Evolutionary conservation across 1,284 basidiomycete species (phyloP), one percentile per base, ranked within the genome.

Genomic region (Erythrobasidium hasegawianum): DNA sequence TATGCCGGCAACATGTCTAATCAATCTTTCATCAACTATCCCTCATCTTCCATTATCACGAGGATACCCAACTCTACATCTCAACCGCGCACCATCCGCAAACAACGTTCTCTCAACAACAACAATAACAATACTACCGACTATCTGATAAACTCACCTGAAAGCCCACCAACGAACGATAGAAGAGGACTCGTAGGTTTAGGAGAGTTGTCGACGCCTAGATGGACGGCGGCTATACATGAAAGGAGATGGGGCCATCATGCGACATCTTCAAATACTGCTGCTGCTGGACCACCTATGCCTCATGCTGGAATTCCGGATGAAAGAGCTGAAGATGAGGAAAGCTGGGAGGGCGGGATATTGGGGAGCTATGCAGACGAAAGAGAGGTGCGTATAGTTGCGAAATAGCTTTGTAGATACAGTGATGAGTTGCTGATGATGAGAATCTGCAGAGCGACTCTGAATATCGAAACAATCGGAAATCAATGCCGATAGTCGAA

Each of bases 201-300:
- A 10, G 95, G 95, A 41, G 95, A 97, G 79, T 84, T 97, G n/a
- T 82, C 92, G 7, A 97, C 95, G n/a, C 95, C 95, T 41, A 84
- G 93, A 70, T 98, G 93, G 94, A 83, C 84, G 62, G 80, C 80
- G 71, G 60, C 60, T 20, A 69, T 57, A 74, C 79, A 52, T 59
- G 68, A 29, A 74, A 75, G 56, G 43, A 64, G 68, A 50, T 72
- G 72, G 71, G 70, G 57, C 24, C 53, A 67, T 29, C 57, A 62
- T 33, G 33, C 33, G 4, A 33, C 47, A 41, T 50, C 61, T n/a
- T n/a, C n/a, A n/a, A n/a, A n/a, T n/a, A n/a, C n/a, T n/a, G n/a
- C n/a, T n/a, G n/a, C n/a, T 56, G 27, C 27, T 33, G n/a, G 26
- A 14, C 16, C 33, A 33, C 61, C 57, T 22, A 47, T 59, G 43